phyloP scores from a whole-genome alignment of 2,329 filamentous ascomycete species.

The Fusarium secorum region DNA sequence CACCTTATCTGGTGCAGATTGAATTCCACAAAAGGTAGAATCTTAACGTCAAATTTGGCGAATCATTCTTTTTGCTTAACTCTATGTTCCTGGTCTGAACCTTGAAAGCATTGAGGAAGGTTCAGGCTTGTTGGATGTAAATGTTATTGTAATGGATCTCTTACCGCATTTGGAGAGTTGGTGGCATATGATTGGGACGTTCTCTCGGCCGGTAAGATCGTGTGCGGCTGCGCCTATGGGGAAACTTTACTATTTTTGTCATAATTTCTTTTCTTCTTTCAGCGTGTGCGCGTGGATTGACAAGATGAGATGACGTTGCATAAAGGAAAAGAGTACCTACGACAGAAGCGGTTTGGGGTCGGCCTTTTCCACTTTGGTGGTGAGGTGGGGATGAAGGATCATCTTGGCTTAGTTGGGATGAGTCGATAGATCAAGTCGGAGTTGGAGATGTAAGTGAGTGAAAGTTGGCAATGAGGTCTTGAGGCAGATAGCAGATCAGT shows the following conservation, averaged over 20 bases:
- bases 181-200: conserved; percentile 29
- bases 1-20: not conserved
- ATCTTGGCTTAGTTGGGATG: conserved; percentile 4
- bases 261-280: conserved; percentile 15
- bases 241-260: conserved; percentile 49
- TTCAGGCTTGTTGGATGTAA: not conserved
- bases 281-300: not conserved
- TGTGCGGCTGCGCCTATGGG: not conserved
- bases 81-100: not conserved
- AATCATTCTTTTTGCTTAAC: not conserved
- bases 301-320: conserved; percentile 21
- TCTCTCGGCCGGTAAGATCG: not conserved
- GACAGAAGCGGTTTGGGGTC: conserved; percentile 28
- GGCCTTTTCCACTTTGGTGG: conserved; percentile 34
- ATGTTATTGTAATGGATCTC: conserved; percentile 3
- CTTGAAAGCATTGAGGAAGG: conserved; percentile 25
- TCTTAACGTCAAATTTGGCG: not conserved
- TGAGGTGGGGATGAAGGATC: conserved; percentile 26
- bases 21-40: conserved; percentile 25
- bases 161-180: conserved; percentile 30
- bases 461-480: not conserved
- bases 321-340: conserved; percentile 7
- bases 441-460: not conserved
- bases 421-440: not conserved
- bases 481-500: not conserved